Base-by-base conservation (phyloP, 176 grass and related monocot species). In the Cenchrus purpureus region DNA sequence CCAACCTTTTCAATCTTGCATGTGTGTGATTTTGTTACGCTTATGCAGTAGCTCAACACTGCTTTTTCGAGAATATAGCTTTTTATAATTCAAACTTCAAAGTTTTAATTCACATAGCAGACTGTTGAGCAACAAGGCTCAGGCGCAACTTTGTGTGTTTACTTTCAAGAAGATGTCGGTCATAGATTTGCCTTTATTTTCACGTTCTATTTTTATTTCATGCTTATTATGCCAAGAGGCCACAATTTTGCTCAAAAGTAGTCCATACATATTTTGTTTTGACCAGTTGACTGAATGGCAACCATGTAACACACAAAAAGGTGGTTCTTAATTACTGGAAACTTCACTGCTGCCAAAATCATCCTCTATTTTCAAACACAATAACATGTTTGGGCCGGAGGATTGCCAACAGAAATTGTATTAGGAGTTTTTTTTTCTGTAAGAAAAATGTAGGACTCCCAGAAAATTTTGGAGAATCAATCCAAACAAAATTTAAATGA, bases 201-300 rank as follows among this genome's bases (percentile, higher is more conserved):
- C 20, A 48, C 66, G 55, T 53, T 1, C 55, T 14, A 2, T 12
- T 29, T 71, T n/a, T 49, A 12, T 49, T 71, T 55, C 29, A 55
- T 72, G 25, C 5, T 14, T 32, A 50, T 14, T 32, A 50, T 71
- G 17, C 48, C 16, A 56, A 71, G 54, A 56, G 6, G 5, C 8
- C 31, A 32, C 19, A 43, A 44, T 66, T 66, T 74, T 66, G 8
- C 59, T 20, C 22, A 53, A 56, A 80, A 81, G 20, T 12, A 19
- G 37, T 57, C 49, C 16, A 74, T 34, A 32, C n/a, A 46, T 44
- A 67, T 48, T 87, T 75, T 25, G 14, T 67, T 57, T 65, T 81
- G 46, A 67, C 49, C 34, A 52, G 14, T 29, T 16, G 25, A 56
- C n/a, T 79, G 11, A 70, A 40, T 29, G 74, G 28, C 28, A 61